Evolutionary conservation across 2,329 filamentous ascomycete species (phyloP).

Genomic region (Monilinia fructigena): DNA sequence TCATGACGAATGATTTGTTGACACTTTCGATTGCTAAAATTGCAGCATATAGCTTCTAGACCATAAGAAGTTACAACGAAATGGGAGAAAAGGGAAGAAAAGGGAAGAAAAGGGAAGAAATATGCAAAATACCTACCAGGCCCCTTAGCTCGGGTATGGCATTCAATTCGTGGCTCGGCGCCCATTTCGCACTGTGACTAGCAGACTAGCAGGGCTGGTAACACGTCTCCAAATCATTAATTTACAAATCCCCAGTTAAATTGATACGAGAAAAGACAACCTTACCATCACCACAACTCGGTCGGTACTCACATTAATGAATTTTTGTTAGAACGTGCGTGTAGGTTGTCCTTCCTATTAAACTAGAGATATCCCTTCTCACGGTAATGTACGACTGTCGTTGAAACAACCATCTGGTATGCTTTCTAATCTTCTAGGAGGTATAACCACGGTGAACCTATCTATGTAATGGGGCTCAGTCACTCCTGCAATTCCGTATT

Average conservation of each 20-base stretch:
- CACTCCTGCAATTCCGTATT: conserved; percentile 10
- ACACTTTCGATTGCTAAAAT: neutral
- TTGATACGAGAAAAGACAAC: neutral
- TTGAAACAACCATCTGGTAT: neutral
- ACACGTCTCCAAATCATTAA: conserved; percentile 11
- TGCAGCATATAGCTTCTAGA: neutral
- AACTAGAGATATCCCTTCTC: neutral
- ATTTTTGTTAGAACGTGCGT: neutral
- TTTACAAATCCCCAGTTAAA: conserved; percentile 6
- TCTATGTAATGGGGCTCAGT: neutral
- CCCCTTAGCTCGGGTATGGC: neutral
- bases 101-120: no score
- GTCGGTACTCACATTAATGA: conserved; percentile 8
- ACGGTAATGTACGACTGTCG: neutral
- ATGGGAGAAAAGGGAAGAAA: no score
- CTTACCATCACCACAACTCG: neutral
- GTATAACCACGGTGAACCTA: neutral
- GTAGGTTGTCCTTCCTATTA: neutral
- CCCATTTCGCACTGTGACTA: conserved; percentile 2
- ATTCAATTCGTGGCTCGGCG: conserved; percentile 4
- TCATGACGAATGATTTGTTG: conserved; percentile 8
- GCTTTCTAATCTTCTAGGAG: neutral
- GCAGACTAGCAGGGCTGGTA: neutral
- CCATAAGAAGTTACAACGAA: conserved; percentile 4
- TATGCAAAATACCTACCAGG: neutral